Base-by-base conservation (phyloP, 768 basidiomycete species). In the Coprinopsis marcescibilis region DNA sequence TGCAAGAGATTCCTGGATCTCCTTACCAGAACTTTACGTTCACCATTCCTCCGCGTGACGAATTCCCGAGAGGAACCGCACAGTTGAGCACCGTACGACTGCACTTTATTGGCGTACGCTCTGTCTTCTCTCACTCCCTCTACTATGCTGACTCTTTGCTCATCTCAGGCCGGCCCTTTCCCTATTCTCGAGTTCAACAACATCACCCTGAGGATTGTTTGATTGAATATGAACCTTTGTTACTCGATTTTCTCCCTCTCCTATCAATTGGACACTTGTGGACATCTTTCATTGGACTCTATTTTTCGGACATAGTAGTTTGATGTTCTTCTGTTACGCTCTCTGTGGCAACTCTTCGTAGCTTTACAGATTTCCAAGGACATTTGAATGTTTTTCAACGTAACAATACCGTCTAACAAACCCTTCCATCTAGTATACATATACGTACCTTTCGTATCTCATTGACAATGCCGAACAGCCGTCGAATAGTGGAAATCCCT, bases 21-120 rank as follows among this genome's bases (percentile, higher is more conserved):
- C 54, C 58, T 14, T 61, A 55, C 24, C 59, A 60, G 41, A 65
- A 69, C 50, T 68, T 64, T 36, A 60, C 65, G 1, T 57, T 68
- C 8, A 50, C 55, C 19, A 51, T 65, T 10, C 66, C 65, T 2
- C 47, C 45, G 17, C 36, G 13, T 4, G 44, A 46, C 34, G 53
- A 56, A 38, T 55, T 57, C 29, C 43, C 52, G 12, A 41, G 43
- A 27, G 63, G 61, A 1, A 48, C 24, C 7, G 63, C 63, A 2
- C 60, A 66, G 44, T 37, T 65, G 21, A 62, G 55, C 11, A 58
- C 58, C 10, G 52, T 48, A 33, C 58, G 64, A 15, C 61, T 65
- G 34, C 64, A 65, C 52, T 52, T 65, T 45, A 63, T 67, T 46
- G 63, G 64, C 34, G 64, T 67, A 37, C 11, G 45, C n/a, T 4